Percentiles rank a stretch among this genome's conserved stretches.
These are phyloP conservation scores for Acacia acuminata DNA, from an alignment of 306 rosid species.

Conservation along the genomic window DNA sequence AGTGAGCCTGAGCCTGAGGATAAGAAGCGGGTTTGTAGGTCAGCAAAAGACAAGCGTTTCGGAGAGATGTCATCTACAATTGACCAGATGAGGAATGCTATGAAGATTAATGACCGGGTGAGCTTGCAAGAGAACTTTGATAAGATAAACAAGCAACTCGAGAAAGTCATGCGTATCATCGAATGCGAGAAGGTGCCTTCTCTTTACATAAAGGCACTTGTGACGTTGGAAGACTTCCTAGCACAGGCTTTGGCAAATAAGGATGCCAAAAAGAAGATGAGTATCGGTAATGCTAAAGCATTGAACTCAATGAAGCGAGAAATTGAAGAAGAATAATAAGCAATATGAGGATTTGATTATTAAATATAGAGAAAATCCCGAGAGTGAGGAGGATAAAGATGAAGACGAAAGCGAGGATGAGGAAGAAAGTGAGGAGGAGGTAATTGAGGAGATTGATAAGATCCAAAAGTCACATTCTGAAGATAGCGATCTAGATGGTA, in stretches of 20 bases:
- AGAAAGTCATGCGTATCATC: conserved; percentile 90
- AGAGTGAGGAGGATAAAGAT: conserved; percentile 71
- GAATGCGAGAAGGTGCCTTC: conserved; percentile 82
- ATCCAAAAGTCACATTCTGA: too few relatives aligned
- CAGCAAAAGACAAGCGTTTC: conserved; percentile 86
- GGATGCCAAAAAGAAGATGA: conserved; percentile 97
- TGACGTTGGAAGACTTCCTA: conserved; percentile 85
- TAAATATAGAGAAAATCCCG: conserved; percentile 83
- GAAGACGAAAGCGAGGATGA: conserved; percentile 60
- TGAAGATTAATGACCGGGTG: conserved; percentile 97
- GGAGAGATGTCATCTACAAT: conserved; percentile 85
- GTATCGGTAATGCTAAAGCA: conserved; percentile 98
- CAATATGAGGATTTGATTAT: conserved; percentile 78
- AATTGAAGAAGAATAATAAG: conserved; percentile 92
- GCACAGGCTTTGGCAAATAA: conserved; percentile 88
- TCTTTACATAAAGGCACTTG: conserved; percentile 88
- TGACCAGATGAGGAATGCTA: conserved; percentile 95
- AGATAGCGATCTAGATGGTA: too few relatives aligned
- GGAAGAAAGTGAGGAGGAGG: conserved; percentile 59
- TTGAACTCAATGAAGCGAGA: conserved; percentile 97
- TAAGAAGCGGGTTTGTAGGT: conserved; percentile 69
- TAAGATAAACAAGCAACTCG: conserved; percentile 89
- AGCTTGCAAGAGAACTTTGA: conserved; percentile 94
- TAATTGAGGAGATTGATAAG: conserved; percentile 61
- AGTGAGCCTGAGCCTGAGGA: conserved; percentile 67